Evolutionary conservation across 371 early-diverging fungal genomes (phyloP), one percentile per base, ranked within the genome.

Genomic region (Dichotomocladium elegans): DNA sequence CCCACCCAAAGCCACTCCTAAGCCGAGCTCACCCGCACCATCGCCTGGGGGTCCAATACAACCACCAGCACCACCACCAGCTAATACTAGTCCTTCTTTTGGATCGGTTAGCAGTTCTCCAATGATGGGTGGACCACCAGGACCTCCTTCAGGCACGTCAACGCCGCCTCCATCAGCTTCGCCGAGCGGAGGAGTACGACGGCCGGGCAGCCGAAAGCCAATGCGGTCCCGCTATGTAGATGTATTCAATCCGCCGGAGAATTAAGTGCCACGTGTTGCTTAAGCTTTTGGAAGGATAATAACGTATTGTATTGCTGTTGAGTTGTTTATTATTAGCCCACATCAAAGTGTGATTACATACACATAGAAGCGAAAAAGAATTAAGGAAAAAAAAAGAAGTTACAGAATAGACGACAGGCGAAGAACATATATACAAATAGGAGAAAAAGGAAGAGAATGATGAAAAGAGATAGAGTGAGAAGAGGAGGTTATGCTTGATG

Each of bases 211-310:
- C 26, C 63, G 61, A 49, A 76, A 76, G 35, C 61, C 73, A 7
- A 70, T 70, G 73, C 70, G 77, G 5, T 64, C 70, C 27, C 70
- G 77, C 22, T 76, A 76, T 58, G 71, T 76, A 45, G 77, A 76
- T 64, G 77, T 76, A 41, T 59, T 76, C 31, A 76, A 72, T 47
- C 60, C 64, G 55, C 59, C 55, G 25, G 51, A 42, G 35, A 51
- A 41, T 24, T 48, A 48, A 35, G 25, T 24, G 3, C n/a, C n/a
- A n/a, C n/a, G n/a, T n/a, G n/a, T n/a, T n/a, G n/a, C n/a, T n/a
- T n/a, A n/a, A n/a, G n/a, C n/a, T n/a, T n/a, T n/a, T n/a, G n/a
- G n/a, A n/a, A n/a, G n/a, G n/a, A n/a, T n/a, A n/a, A n/a, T n/a
- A n/a, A n/a, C n/a, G n/a, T n/a, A n/a, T n/a, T n/a, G n/a, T n/a